Base-by-base conservation (phyloP, 139 green algal species). In the Trebouxia sp. region DNA sequence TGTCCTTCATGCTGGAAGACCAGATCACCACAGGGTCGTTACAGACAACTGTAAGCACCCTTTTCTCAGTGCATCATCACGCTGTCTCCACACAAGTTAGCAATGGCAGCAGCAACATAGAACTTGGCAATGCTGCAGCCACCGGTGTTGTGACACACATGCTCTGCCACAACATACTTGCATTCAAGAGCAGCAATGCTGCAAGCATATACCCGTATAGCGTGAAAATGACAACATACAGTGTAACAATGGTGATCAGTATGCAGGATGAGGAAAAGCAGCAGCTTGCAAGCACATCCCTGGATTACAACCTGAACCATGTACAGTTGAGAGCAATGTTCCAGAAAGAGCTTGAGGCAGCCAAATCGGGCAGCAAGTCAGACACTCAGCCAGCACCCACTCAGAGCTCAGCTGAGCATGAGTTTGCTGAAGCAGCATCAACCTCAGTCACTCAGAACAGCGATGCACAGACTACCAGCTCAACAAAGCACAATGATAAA, bases 291-390 rank as follows among this genome's bases (percentile, higher is more conserved):
- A 17, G 38, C 1, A 70, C 88, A 47, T 93, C 87, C 1, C 78
- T 97, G 26, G 88, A 85, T 0, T 93, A 86, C 86, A 97, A 97
- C 80, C 58, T 83, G 37, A 88, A 89, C 32, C 92, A 90, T 82
- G 50, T 87, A 1, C 90, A 79, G 26, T 97, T 97, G 83, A 55
- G 84, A 11, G 92, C 94, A 83, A 80, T 97, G 26, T 97, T 97
- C 72, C 93, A 94, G 0, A 76, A 93, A 3, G 91, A 85, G 82
- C 67, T 92, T 8, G 81, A 92, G 55, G 55, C 83, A 81, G 76
- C 83, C 37, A 74, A 26, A 51, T 30, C 6, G 32, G 20, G 30
- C 35, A 69, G 50, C 50, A 42, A 43, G 14, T 30, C 62, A 30
- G 12, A 35, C 28, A 35, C 42, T n/a, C 8, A 26, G 28, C 24